Evolutionary conservation across 768 basidiomycete species (phyloP), one percentile per base, ranked within the genome.

Genomic region (Sistotremastrum suecicum): DNA sequence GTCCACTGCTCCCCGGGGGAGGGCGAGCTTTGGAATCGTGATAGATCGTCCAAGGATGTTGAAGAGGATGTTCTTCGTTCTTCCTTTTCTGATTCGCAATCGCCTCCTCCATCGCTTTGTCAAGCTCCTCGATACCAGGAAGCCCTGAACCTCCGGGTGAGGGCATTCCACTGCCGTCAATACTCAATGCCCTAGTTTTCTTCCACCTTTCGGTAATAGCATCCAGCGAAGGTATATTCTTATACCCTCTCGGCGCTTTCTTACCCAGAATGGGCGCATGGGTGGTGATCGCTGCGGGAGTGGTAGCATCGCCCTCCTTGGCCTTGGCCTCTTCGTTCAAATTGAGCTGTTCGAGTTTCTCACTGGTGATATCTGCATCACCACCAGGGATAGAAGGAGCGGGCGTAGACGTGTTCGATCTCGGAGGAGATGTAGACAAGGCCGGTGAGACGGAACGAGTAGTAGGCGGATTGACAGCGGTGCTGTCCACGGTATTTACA

Each of bases 41-140:
- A 61, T 78, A 95, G 50, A 94, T 71, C 8, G 86, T 91, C 87
- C 90, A 94, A 37, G 76, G 60, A 60, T 80, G 83, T 56, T 88
- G 83, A 29, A 94, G 66, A 5, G 89, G 89, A 58, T 89, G 89
- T 57, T 87, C 86, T 4, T 79, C 80, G 30, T 65, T 68, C 54
- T 71, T 78, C 48, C 80, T 82, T 71, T 84, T 83, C 9, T 83
- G 85, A 62, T 87, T 81, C 57, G 84, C 82, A 43, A 83, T 75
- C 63, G 83, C 75, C 65, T 81, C 79, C 28, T 82, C 71, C 49
- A 84, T 84, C 4, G 83, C 81, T 20, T 20, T 20, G 20, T 20
- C 20, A 20, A 20, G 20, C 20, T 20, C 20, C 20, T 20, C 41
- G 37, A 38, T 28, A 36, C 34, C 43, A 31, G 32, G 32, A 46